These are phyloP conservation scores for Ganoderma meredithae DNA, from an alignment of 1,284 basidiomycete genomes.

Conservation along the genomic window DNA sequence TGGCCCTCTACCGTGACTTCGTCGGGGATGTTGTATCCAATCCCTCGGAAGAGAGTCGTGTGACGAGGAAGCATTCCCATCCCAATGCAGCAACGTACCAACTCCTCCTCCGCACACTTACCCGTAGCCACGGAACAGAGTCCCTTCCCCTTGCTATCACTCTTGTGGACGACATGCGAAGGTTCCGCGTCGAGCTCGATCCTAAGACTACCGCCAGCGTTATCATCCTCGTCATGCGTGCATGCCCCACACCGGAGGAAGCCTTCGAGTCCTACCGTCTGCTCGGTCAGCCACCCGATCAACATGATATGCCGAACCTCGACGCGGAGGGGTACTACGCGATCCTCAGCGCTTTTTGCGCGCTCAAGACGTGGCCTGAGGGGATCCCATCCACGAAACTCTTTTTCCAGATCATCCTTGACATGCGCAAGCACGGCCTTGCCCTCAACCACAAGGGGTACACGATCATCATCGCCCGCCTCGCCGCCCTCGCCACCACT, in stretches of 20 bases:
- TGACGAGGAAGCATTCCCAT: constrained; percentile 8
- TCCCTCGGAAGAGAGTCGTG: constrained; percentile 5
- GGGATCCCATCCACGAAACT: constrained; percentile 46
- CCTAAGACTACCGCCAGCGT: constrained; percentile 56
- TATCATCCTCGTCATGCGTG: constrained; percentile 67
- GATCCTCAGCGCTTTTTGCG: constrained; percentile 70
- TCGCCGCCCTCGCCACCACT: constrained; percentile 53
- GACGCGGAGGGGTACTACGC: constrained; percentile 63
- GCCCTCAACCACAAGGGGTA: constrained; percentile 70
- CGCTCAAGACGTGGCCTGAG: constrained; percentile 48
- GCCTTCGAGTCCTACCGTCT: constrained; percentile 69
- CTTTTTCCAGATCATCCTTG: constrained; percentile 82
- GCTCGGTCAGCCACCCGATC: constrained; percentile 41
- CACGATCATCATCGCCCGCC: constrained; percentile 71
- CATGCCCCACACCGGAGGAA: constrained; percentile 56
- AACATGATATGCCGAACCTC: constrained; percentile 48
- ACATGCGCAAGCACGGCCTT: constrained; percentile 80
- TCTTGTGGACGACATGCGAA: constrained; percentile 62
- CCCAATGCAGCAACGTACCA: constrained; percentile 55
- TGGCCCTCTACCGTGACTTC: constrained; percentile 58
- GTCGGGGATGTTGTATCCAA: constrained; percentile 23
- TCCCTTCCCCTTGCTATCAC: constrained; percentile 56
- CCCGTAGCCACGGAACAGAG: constrained; percentile 49
- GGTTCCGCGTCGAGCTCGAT: constrained; percentile 44
- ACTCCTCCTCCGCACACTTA: constrained; percentile 61